These are phyloP conservation scores for Golubevia sp. DNA, from an alignment of 1,284 basidiomycete species.

Conservation along the genomic window DNA sequence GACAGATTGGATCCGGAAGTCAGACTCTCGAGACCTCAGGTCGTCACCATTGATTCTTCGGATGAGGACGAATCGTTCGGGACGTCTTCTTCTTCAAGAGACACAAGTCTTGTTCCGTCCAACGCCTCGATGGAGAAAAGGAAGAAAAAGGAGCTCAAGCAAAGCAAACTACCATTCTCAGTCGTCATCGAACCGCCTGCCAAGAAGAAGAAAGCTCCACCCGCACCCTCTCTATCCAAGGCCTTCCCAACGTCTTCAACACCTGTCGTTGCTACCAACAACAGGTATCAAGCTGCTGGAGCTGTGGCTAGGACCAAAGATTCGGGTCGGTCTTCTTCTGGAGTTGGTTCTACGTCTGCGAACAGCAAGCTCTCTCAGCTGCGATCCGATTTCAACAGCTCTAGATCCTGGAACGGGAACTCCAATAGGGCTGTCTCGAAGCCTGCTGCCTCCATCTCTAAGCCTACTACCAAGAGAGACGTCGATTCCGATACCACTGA, in stretches of 20 bases:
- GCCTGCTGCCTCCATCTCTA: slow-evolving; percentile 16
- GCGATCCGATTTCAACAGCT: background rate
- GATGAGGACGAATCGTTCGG: slow-evolving; percentile 10
- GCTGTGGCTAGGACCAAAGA: background rate
- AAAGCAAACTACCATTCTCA: slow-evolving; percentile 36
- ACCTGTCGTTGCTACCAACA: slow-evolving; percentile 26
- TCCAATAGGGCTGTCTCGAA: slow-evolving; percentile 20
- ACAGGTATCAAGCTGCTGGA: slow-evolving; percentile 26
- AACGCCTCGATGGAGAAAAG: slow-evolving; percentile 8
- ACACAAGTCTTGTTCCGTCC: too few relatives aligned
- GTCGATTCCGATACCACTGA: slow-evolving; percentile 17
- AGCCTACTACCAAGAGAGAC: slow-evolving; percentile 13
- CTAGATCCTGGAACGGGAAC: slow-evolving; percentile 9
- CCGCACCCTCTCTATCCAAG: too few relatives aligned
- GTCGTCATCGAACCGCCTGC: too few relatives aligned
- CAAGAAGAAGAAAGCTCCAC: too few relatives aligned
- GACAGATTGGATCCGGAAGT: slow-evolving; percentile 11
- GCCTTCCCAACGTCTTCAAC: slow-evolving; percentile 2
- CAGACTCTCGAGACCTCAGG: slow-evolving; percentile 7
- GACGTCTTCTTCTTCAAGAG: too few relatives aligned
- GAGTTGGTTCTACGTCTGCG: too few relatives aligned
- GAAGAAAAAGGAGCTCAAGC: slow-evolving; percentile 24
- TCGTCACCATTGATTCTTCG: slow-evolving; percentile 28
- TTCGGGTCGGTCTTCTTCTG: too few relatives aligned
- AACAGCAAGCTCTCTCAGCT: too few relatives aligned